Conservation (phyloP, 2,329 filamentous ascomycete species). For the Chalaropsis thielavioides region DNA sequence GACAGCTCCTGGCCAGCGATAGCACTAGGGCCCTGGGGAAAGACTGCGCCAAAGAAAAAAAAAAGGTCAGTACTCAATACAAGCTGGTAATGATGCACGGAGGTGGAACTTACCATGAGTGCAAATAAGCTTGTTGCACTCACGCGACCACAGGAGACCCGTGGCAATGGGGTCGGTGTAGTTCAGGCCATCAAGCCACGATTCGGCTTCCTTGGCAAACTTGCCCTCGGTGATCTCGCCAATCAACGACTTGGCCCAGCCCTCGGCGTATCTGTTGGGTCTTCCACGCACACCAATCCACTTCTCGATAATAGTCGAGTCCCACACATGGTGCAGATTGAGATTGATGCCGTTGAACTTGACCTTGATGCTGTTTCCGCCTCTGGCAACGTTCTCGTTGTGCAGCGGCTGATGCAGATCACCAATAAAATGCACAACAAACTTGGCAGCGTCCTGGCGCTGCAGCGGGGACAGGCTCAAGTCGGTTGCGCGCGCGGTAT, state of each 20-base stretch:
- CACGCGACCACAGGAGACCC: slow-evolving; percentile 47
- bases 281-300: slow-evolving; percentile 42
- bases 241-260: slow-evolving; percentile 44
- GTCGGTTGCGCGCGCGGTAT: slow-evolving; percentile 42
- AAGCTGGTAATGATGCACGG: not conserved
- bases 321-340: slow-evolving; percentile 63
- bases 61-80: not conserved
- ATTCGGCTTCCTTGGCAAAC: slow-evolving; percentile 34
- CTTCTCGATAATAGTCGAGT: slow-evolving; percentile 53
- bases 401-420: slow-evolving; percentile 58
- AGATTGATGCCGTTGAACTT: slow-evolving; percentile 40
- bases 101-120: slow-evolving; percentile 35
- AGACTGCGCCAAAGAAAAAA: slow-evolving; percentile 29
- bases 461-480: slow-evolving; percentile 30
- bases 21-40: slow-evolving; percentile 45
- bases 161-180: slow-evolving; percentile 40
- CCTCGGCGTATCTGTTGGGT: slow-evolving; percentile 35
- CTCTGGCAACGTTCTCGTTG: slow-evolving; percentile 46
- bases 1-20: slow-evolving; percentile 46
- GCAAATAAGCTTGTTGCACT: slow-evolving; percentile 49
- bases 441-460: slow-evolving; percentile 47
- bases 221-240: slow-evolving; percentile 40
- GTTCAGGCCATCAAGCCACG: slow-evolving; percentile 45
- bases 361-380: slow-evolving; percentile 56
- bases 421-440: slow-evolving; percentile 53